phyloP scores from a whole-genome alignment of 306 rosid genomes.

The Inga oerstediana region DNA sequence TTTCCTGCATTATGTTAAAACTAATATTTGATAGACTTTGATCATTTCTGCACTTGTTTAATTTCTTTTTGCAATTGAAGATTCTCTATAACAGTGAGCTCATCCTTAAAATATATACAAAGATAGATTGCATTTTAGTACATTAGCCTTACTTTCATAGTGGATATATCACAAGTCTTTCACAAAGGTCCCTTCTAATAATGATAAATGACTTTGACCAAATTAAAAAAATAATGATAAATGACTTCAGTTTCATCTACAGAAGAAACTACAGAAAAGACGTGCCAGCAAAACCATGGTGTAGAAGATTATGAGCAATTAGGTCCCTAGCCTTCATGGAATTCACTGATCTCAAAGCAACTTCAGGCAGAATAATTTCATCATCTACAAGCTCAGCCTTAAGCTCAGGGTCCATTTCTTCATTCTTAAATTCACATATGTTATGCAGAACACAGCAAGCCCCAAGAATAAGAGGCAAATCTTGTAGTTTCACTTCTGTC shows the following conservation, averaged over 20 bases:
- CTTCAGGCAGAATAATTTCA: constrained; percentile 82
- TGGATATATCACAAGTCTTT: background rate
- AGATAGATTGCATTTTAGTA: too few relatives aligned
- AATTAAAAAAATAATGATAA: constrained; percentile 37
- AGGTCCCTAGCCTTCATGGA: constrained; percentile 81
- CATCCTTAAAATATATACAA: too few relatives aligned
- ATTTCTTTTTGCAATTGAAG: too few relatives aligned
- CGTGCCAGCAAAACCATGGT: constrained; percentile 95
- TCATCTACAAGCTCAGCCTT: constrained; percentile 66
- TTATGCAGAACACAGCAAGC: constrained; percentile 96
- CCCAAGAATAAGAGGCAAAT: constrained; percentile 86
- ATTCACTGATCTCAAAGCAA: constrained; percentile 52
- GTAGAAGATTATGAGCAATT: constrained; percentile 95
- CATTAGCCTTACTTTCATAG: too few relatives aligned
- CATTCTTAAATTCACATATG: constrained; percentile 78
- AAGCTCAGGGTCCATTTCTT: constrained; percentile 62
- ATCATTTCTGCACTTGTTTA: too few relatives aligned
- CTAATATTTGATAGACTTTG: too few relatives aligned
- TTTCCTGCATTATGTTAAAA: too few relatives aligned
- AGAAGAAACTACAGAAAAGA: constrained; percentile 60
- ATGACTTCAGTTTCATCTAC: constrained; percentile 21
- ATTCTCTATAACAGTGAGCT: too few relatives aligned
- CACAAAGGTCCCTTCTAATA: constrained; percentile 41
- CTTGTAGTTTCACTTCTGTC: constrained; percentile 90
- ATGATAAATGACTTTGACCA: constrained; percentile 28